Evolutionary conservation across 1,284 basidiomycete species (phyloP).

Genomic region (Thelephora terrestris): DNA sequence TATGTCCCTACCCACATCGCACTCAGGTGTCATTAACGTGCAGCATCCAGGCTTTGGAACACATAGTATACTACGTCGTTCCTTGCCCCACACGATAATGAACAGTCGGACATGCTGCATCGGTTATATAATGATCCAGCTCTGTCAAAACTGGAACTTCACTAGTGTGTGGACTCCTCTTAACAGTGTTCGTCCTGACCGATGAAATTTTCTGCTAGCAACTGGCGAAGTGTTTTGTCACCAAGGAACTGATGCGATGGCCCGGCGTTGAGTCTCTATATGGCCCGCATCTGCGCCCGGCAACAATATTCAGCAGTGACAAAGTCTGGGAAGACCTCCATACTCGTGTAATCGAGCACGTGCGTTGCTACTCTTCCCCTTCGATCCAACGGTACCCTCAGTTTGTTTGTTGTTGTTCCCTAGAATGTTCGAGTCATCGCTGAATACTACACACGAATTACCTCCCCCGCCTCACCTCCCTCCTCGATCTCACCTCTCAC

Average conservation of each 20-base stretch:
- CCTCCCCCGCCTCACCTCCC: constrained; percentile 73
- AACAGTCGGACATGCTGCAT: constrained; percentile 95
- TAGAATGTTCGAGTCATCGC: constrained; percentile 95
- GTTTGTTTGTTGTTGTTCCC: background rate
- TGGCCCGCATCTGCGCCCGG: constrained; percentile 73
- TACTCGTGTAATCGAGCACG: constrained; percentile 94
- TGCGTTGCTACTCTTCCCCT: constrained; percentile 32
- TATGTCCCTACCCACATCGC: constrained; percentile 28
- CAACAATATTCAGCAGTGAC: constrained; percentile 72
- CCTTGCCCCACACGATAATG: constrained; percentile 90
- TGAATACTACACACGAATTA: constrained; percentile 92
- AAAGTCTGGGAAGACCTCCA: constrained; percentile 95
- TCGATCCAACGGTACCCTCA: constrained; percentile 1
- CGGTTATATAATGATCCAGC: constrained; percentile 75
- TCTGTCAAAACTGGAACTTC: constrained; percentile 72
- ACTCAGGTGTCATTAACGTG: constrained; percentile 2
- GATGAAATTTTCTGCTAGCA: constrained; percentile 37
- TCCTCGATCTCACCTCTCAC: constrained; percentile 78
- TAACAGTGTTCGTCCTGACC: constrained; percentile 1
- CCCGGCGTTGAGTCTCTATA: constrained; percentile 92
- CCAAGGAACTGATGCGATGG: constrained; percentile 96
- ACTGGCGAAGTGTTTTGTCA: constrained; percentile 95
- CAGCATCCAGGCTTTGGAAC: constrained; percentile 66
- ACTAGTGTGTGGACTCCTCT: constrained; percentile 54
- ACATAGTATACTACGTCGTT: constrained; percentile 94